A percentile compares a stretch with the other conserved stretches of the same genome.
Evolutionary conservation across 2,329 filamentous ascomycete species (phyloP).

Genomic region (Colletotrichum scovillei): DNA sequence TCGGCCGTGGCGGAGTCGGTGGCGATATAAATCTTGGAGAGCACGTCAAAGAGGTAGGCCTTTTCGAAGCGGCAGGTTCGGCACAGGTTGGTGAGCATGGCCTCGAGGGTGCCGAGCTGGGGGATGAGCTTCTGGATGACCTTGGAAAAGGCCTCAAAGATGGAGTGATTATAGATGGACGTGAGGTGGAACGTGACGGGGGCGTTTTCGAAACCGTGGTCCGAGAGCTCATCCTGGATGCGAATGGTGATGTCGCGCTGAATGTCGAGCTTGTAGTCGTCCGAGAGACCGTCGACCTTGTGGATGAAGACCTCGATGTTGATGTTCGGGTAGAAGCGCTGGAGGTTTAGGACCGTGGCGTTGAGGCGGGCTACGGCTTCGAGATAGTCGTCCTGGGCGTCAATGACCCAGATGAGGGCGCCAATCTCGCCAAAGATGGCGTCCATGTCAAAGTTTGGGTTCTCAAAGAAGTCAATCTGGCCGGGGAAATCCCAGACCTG

Average conservation of each 20-base stretch:
- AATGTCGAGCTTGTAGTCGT: slow-evolving; percentile 96
- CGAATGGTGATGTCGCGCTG: slow-evolving; percentile 97
- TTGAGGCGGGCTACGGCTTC: slow-evolving; percentile 91
- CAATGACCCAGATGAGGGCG: slow-evolving; percentile 97
- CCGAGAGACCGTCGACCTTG: slow-evolving; percentile 97
- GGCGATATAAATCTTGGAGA: slow-evolving; percentile 98
- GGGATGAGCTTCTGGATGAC: slow-evolving; percentile 98
- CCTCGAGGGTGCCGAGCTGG: slow-evolving; percentile 90
- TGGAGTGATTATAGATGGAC: slow-evolving; percentile 97
- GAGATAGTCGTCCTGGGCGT: slow-evolving; percentile 97
- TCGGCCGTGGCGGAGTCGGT: slow-evolving; percentile 94
- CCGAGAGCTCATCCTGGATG: slow-evolving; percentile 94
- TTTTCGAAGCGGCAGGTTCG: slow-evolving; percentile 97
- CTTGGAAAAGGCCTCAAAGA: slow-evolving; percentile 98
- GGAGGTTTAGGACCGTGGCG: slow-evolving; percentile 87
- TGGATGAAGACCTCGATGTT: slow-evolving; percentile 99
- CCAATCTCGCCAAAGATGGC: slow-evolving; percentile 95
- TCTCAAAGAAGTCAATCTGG: slow-evolving; percentile 89
- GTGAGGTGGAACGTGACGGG: slow-evolving; percentile 96
- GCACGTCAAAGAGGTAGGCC: slow-evolving; percentile 96
- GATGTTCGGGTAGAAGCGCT: slow-evolving; percentile 89
- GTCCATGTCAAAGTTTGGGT: slow-evolving; percentile 89
- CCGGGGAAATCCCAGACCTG: slow-evolving; percentile 98
- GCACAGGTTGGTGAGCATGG: slow-evolving; percentile 92
- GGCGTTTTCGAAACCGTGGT: slow-evolving; percentile 92